These are phyloP conservation scores for Fragaria nilgerrensis DNA, from an alignment of 306 rosid species.

Conservation along the genomic window DNA sequence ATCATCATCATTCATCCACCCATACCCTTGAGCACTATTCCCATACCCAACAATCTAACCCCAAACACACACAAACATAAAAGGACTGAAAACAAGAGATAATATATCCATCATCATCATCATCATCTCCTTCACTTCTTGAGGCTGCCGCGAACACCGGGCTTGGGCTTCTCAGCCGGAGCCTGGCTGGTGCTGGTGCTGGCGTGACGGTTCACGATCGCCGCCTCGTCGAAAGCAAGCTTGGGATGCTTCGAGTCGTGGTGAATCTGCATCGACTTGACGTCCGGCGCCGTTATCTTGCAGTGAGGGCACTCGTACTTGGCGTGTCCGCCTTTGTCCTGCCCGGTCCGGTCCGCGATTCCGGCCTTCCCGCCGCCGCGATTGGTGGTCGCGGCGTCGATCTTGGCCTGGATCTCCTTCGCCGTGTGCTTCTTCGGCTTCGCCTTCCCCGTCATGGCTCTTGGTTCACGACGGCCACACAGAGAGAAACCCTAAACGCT, in stretches of 20 bases:
- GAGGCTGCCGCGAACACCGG: conserved; percentile 87
- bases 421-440: conserved; percentile 99
- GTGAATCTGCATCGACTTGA: conserved; percentile 95
- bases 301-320: conserved; percentile 97
- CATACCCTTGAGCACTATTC: background rate
- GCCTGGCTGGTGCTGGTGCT: conserved; percentile 3
- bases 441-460: conserved; percentile 88
- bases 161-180: conserved; percentile 48
- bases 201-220: conserved; percentile 58
- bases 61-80: background rate
- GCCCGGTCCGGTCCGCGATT: conserved; percentile 56
- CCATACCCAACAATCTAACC: background rate
- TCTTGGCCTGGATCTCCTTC: conserved; percentile 80
- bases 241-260: conserved; percentile 89
- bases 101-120: background rate
- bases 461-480: background rate
- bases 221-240: conserved; percentile 68
- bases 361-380: conserved; percentile 98
- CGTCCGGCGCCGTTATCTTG: conserved; percentile 81
- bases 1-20: conserved; percentile 2
- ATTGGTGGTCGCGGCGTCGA: conserved; percentile 90
- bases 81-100: background rate
- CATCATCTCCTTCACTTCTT: conserved; percentile 50
- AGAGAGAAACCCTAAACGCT: conserved; percentile 33
- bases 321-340: conserved; percentile 90